These are phyloP conservation scores for Citrullus colocynthis DNA, from an alignment of 306 rosid genomes.

Conservation along the genomic window DNA sequence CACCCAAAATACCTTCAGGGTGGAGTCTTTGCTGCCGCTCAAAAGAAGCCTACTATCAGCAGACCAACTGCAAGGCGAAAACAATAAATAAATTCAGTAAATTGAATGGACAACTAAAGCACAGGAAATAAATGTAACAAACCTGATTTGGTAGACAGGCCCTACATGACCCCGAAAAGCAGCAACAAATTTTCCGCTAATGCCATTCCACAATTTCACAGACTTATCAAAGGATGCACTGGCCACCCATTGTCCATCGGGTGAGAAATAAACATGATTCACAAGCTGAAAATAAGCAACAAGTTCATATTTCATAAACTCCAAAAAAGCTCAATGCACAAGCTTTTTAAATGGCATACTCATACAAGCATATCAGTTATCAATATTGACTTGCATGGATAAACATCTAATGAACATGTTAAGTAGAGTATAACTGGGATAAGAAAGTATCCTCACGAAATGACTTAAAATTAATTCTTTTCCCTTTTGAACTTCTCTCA, in stretches of 20 bases:
- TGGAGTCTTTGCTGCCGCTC: slow-evolving; percentile 91
- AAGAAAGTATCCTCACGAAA: not conserved
- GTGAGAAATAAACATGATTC: slow-evolving; percentile 86
- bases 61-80: slow-evolving; percentile 60
- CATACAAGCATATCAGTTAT: not conserved
- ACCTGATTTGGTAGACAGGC: slow-evolving; percentile 93
- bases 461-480: not conserved
- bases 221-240: slow-evolving; percentile 95
- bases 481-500: not conserved
- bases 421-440: not conserved
- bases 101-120: slow-evolving; percentile 6
- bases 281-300: slow-evolving; percentile 47
- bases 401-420: not conserved
- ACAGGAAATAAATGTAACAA: slow-evolving; percentile 5
- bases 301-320: not conserved
- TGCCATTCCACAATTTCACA: slow-evolving; percentile 81
- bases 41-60: slow-evolving; percentile 91
- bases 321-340: not conserved
- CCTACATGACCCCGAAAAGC: slow-evolving; percentile 91
- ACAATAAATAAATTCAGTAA: slow-evolving; percentile 10
- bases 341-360: not conserved
- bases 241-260: slow-evolving; percentile 98
- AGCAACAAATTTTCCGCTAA: slow-evolving; percentile 67
- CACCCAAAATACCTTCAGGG: slow-evolving; percentile 53
- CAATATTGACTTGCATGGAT: not conserved